A percentile compares a stretch with the other conserved stretches of the same genome.
phyloP scores from a whole-genome alignment of 768 basidiomycete species.

The Fomitopsis pulvina region DNA sequence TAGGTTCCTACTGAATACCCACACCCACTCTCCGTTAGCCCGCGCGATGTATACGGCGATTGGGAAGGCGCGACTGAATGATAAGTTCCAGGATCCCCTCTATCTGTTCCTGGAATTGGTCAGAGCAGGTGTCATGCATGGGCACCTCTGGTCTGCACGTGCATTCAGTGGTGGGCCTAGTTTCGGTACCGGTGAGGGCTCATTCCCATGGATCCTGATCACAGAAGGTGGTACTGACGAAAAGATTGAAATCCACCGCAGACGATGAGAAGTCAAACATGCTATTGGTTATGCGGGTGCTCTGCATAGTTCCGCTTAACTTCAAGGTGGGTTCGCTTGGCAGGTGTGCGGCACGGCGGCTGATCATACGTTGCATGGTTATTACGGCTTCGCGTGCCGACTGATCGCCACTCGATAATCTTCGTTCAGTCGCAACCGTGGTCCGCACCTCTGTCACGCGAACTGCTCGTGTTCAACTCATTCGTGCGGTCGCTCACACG shows the following conservation, averaged over 20 bases:
- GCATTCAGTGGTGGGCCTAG: slow-evolving; percentile 93
- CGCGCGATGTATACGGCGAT: slow-evolving; percentile 87
- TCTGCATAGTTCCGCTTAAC: slow-evolving; percentile 91
- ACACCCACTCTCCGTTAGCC: slow-evolving; percentile 84
- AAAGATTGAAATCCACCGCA: slow-evolving; percentile 26
- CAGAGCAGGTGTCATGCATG: slow-evolving; percentile 95
- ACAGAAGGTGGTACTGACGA: slow-evolving; percentile 19
- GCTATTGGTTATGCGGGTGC: slow-evolving; percentile 92
- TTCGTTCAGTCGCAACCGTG: slow-evolving; percentile 70
- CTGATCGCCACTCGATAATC: slow-evolving; percentile 13
- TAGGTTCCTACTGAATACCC: slow-evolving; percentile 85
- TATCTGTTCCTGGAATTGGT: slow-evolving; percentile 94
- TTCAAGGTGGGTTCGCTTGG: slow-evolving; percentile 64
- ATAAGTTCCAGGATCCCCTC: slow-evolving; percentile 97
- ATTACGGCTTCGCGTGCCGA: background rate
- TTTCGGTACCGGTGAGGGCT: slow-evolving; percentile 74
- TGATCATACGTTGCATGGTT: slow-evolving; percentile 4
- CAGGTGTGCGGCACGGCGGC: slow-evolving; percentile 2
- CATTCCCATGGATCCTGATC: slow-evolving; percentile 25
- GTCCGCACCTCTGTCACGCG: slow-evolving; percentile 94
- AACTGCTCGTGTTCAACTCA: slow-evolving; percentile 96
- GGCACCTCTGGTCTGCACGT: slow-evolving; percentile 81
- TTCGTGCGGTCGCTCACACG: slow-evolving; percentile 91
- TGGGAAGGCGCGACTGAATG: slow-evolving; percentile 75
- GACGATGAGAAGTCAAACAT: slow-evolving; percentile 94